Evolutionary conservation across 345 rosid species (phyloP).

Genomic region (Syzygium oleosum): DNA sequence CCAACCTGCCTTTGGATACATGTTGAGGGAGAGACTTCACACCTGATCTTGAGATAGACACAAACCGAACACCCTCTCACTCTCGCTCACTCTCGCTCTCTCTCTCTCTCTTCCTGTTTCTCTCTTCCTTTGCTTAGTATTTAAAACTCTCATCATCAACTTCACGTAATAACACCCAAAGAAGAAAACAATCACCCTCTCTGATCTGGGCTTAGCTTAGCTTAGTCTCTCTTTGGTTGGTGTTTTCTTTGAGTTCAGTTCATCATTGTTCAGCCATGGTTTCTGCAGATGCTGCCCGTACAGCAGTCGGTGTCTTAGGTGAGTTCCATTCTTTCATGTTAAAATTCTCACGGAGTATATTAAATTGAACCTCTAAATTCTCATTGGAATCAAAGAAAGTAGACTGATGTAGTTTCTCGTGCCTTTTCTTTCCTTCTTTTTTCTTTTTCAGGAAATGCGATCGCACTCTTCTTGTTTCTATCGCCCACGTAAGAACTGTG

Average conservation of each 20-base stretch:
- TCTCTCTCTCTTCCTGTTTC: neutral
- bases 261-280: constrained; percentile 26
- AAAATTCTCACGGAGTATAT: neutral
- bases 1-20: neutral
- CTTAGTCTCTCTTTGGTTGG: neutral
- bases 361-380: neutral
- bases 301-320: constrained; percentile 64
- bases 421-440: neutral
- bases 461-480: constrained; percentile 65
- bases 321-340: neutral
- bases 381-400: neutral
- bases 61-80: neutral
- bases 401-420: neutral
- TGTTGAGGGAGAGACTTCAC: neutral
- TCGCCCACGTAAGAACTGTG: constrained; percentile 66
- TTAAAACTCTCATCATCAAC: neutral
- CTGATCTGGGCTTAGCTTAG: neutral
- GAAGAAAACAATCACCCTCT: neutral
- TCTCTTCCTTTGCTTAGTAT: neutral
- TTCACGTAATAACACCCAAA: neutral
- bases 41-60: neutral
- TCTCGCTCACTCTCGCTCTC: neutral
- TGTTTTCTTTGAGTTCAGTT: neutral
- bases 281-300: constrained; percentile 34
- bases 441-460: constrained; percentile 55